Evolutionary conservation across 2,329 filamentous ascomycete species (phyloP), one percentile per base, ranked within the genome.

Genomic region (Bipolaris sorokiniana): DNA sequence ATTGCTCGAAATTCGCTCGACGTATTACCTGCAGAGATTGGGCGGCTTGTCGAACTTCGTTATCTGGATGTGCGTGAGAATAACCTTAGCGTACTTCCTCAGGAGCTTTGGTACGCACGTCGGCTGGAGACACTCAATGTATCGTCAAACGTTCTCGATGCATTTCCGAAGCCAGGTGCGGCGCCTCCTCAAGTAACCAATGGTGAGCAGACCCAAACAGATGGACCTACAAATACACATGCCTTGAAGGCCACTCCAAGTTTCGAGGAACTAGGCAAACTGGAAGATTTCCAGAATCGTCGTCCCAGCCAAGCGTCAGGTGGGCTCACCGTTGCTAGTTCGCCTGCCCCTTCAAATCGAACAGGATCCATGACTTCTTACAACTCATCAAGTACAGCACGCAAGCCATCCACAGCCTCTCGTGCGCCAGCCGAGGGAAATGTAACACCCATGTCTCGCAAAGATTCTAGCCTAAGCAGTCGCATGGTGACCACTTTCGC

Each of bases 81-180:
- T 80, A 99, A 98, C 71, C 84, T 99, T 56, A 90, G 89, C 63
- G 90, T 89, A 69, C 81, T 99, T 31, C 95, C 95, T 1, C 87
- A 91, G 71, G 95, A 99, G 72, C 84, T 99, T n/a, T 99, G 95
- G 95, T 94, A 91, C 82, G 94, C 94, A 49, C 89, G 89, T 67
- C 92, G 90, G 72, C 79, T 99, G 52, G 93, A 98, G 76, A 94
- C 90, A 0, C 84, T 99, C 57, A 99, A 99, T 68, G 88, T 96
- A 11, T 98, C 94, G 0, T 97, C 95, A 10, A 99, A 99, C 67
- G 89, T 98, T 6, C 82, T 99, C 18, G 90, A 93, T 48, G 87
- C 86, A 38, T 98, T 99, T 72, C 95, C 95, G 1, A 97, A 96
- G 72, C 91, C 91, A 20, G 81, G 82, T 44, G 89, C 89, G 7